Evolutionary conservation across 2,329 filamentous ascomycete species (phyloP), one percentile per base, ranked within the genome.

Genomic region (Fusarium sp.): DNA sequence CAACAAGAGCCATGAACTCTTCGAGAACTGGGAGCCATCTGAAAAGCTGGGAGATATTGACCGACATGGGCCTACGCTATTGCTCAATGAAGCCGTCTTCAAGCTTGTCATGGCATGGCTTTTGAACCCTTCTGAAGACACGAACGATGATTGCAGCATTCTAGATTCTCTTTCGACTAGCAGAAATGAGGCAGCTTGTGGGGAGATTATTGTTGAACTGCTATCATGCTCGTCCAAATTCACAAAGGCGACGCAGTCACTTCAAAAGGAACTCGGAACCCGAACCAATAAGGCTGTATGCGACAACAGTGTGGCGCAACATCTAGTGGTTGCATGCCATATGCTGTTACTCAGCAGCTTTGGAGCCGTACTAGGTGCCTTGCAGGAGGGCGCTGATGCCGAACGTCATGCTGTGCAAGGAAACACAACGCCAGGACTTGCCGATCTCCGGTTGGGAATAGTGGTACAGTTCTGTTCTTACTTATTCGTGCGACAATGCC

Each of bases 341-440:
- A 6, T 22, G 3, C 4, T 35, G 12, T 11, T 50, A 7, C 12
- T 35, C 1, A 5, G 10, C 8, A 50, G 31, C 7, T 50, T 50
- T 18, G n/a, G 1, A 25, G n/a, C 47, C 6, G n/a, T 50, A 20
- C n/a, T 50, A 13, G 12, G 31, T 18, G 17, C 31, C 47, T 25
- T 50, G 17, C 47, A 50, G n/a, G 17, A 25, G 14, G 3, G 1
- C 31, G n/a, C n/a, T 25, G 11, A 36, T 31, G n/a, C 7, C 2
- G 6, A 29, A 17, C 4, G 10, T 3, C 27, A n/a, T 1, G 14
- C 45, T 9, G 3, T 4, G 0, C 31, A 18, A 18, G 17, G 3
- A 10, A 5, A 2, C 8, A 14, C 12, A 5, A 2, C 10, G 10
- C 3, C 45, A 35, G 31, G 31, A 25, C 17, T 11, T 18, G 12